Evolutionary conservation across 306 rosid species (phyloP), one percentile per base, ranked within the genome.

Genomic region (Citrullus amarus): DNA sequence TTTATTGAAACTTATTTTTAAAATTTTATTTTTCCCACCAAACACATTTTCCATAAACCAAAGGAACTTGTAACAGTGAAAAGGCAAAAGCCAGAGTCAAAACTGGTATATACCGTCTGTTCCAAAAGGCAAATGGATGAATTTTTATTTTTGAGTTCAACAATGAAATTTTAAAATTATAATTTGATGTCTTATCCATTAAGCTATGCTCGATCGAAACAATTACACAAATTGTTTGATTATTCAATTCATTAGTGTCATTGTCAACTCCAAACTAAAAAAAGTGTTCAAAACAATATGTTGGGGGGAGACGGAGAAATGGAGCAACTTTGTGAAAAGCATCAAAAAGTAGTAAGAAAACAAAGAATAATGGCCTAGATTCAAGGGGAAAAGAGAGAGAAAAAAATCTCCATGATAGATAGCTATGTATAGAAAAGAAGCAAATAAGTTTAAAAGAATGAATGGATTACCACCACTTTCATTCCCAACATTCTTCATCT

Each of bases 321-420:
- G 86, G 46, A 15, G 68, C 90, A 67, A 72, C 91, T 86, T 92
- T 87, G 79, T 58, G 59, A 82, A 89, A 90, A 88, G 95, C 82
- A 87, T 81, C 82, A 84, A 88, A 84, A 84, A 88, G 88, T 72
- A 56, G 25, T 82, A 83, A 77, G 83, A 83, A 82, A 90, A 73
- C 63, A 82, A 77, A 77, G 86, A 78, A 38, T 81, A 86, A 67
- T 79, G 82, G 85, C 36, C 66, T 78, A 75, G 90, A 89, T 48
- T 68, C 22, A 44, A 43, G 75, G 36, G 83, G 81, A 30, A 20
- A 79, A 81, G 57, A 83, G 83, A 84, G 82, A 84, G 77, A 79
- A 61, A 79, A 25, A 55, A 85, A 82, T 82, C 87, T 88, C 83
- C 91, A 90, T 83, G 94, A 63, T 63, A 34, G 70, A 3, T 63